A percentile compares a stretch with the other conserved stretches of the same genome.
Conservation (phyloP, 306 rosid genomes). For the Casuarina equisetifolia region DNA sequence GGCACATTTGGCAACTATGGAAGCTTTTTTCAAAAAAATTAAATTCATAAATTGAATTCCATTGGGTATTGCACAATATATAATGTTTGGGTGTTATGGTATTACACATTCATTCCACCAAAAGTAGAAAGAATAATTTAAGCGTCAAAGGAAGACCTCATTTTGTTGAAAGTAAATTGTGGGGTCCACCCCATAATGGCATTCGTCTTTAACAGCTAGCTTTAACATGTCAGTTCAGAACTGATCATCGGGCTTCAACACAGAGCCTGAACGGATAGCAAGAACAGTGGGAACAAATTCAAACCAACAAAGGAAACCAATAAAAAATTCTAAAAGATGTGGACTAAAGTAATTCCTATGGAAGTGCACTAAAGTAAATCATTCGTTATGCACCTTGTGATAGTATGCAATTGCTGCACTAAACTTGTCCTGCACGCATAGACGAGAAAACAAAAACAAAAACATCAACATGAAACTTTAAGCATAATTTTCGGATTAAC, state of each 20-base stretch:
- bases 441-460: conserved; percentile 21
- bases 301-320: conserved; percentile 7
- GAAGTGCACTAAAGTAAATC: neutral
- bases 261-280: conserved; percentile 58
- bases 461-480: conserved; percentile 19
- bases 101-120: conserved; percentile 25
- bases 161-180: conserved; percentile 34
- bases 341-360: neutral
- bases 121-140: neutral
- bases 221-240: conserved; percentile 92
- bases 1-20: conserved; percentile 84
- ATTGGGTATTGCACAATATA: too few species aligned
- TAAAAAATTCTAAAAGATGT: neutral
- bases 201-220: conserved; percentile 70
- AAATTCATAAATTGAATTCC: too few species aligned
- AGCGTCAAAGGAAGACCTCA: conserved; percentile 29
- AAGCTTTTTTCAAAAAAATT: conserved; percentile 55
- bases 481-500: neutral
- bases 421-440: conserved; percentile 66
- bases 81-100: neutral
- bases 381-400: conserved; percentile 68
- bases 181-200: conserved; percentile 48
- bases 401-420: conserved; percentile 68
- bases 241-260: conserved; percentile 84
- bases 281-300: conserved; percentile 27